Conservation (phyloP, 352 stramenopile species). For the Peronospora destructor region DNA sequence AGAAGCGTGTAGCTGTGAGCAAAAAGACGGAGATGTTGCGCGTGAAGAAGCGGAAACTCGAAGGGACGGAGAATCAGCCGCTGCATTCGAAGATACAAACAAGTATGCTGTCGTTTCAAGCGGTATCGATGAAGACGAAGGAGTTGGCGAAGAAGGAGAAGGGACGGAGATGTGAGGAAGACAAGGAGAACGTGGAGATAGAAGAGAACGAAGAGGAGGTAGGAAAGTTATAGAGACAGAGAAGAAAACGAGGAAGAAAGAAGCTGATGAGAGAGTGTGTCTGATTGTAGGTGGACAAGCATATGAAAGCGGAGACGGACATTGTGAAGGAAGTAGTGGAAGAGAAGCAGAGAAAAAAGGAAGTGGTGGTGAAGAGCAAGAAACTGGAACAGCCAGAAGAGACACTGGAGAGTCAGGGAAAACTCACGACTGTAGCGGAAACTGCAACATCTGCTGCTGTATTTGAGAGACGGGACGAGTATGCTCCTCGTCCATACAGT, state of each 20-base stretch:
- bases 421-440: conserved; percentile 3
- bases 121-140: conserved; percentile 8
- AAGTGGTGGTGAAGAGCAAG: conserved; percentile 8
- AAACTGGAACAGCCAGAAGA: conserved; percentile 13
- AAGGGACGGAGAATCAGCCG: conserved; percentile 31
- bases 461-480: conserved; percentile 12
- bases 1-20: conserved; percentile 15
- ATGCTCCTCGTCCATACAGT: conserved; percentile 41
- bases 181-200: conserved; percentile 14
- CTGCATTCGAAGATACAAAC: conserved; percentile 53
- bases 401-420: conserved; percentile 14
- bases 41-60: conserved; percentile 41
- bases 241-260: background rate
- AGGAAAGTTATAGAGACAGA: background rate
- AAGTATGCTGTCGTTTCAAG: conserved; percentile 63
- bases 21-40: conserved; percentile 31
- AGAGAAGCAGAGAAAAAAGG: conserved; percentile 4
- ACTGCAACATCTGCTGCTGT: background rate
- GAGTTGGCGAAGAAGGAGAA: background rate
- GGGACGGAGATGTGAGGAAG: background rate
- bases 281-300: conserved; percentile 11
- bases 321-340: conserved; percentile 8
- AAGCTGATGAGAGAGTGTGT: background rate
- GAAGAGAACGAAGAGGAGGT: background rate
- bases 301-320: conserved; percentile 3